Conservation (phyloP, 1,284 basidiomycete genomes). For the Cutaneotrichosporon sp. region DNA sequence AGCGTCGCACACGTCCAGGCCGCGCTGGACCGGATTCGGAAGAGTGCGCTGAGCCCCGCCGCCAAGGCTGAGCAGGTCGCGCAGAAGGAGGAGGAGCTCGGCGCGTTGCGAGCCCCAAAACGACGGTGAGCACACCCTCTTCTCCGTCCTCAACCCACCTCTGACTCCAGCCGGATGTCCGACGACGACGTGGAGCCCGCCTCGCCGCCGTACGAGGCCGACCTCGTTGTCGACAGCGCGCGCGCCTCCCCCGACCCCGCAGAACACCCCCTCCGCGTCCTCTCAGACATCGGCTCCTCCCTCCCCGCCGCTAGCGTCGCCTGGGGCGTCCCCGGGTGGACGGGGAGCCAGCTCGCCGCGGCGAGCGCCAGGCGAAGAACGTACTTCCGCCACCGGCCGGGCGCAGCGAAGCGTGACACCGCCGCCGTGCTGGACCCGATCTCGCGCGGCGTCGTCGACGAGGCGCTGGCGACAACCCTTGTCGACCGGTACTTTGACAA, state of each 20-base stretch:
- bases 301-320: not conserved
- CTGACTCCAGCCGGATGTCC: conserved; percentile 2
- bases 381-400: conserved; percentile 17
- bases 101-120: not conserved
- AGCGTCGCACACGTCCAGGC: conserved; percentile 14
- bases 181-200: not conserved
- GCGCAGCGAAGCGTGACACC: conserved; percentile 17
- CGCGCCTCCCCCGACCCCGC: conserved; percentile 10
- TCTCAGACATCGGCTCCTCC: conserved; percentile 7
- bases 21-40: conserved; percentile 11
- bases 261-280: conserved; percentile 8
- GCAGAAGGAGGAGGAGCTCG: not conserved
- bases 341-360: not conserved
- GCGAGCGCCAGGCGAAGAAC: not conserved
- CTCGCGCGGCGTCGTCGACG: conserved; percentile 5
- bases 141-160: not conserved
- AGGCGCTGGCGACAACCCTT: conserved; percentile 10
- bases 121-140: not conserved
- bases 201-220: not conserved
- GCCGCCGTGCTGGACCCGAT: conserved; percentile 13
- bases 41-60: not conserved
- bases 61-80: conserved; percentile 6
- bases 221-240: conserved; percentile 11
- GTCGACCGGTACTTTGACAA: conserved; percentile 3
- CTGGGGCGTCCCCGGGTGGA: conserved; percentile 1